These are phyloP conservation scores for Fusarium napiforme DNA, from an alignment of 2,329 filamentous ascomycete species.

Conservation along the genomic window DNA sequence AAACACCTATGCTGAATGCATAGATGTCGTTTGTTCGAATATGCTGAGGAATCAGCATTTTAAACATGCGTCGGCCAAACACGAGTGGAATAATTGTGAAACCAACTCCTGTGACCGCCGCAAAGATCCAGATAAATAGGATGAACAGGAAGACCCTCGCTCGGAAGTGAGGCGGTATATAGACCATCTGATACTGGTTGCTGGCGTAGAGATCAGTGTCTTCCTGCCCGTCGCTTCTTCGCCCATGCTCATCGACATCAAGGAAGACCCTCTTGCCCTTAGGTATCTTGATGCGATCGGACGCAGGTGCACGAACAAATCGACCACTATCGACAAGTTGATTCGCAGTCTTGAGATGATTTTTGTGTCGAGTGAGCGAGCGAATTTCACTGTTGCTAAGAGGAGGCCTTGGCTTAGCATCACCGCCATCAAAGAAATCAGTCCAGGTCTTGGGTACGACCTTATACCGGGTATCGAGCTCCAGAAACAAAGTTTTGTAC, in stretches of 20 bases:
- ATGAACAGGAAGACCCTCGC: constrained; percentile 86
- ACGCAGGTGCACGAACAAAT: constrained; percentile 92
- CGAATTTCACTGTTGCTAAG: constrained; percentile 52
- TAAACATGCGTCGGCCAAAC: constrained; percentile 83
- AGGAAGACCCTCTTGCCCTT: constrained; percentile 86
- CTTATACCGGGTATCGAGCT: constrained; percentile 53
- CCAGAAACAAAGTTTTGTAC: constrained; percentile 59
- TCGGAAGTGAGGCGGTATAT: constrained; percentile 87
- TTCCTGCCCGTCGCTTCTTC: constrained; percentile 68
- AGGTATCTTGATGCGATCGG: constrained; percentile 92
- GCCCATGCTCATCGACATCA: constrained; percentile 72
- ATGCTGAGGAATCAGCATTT: constrained; percentile 74
- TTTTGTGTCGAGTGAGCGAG: constrained; percentile 54
- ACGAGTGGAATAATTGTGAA: constrained; percentile 88
- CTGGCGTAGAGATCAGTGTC: constrained; percentile 64
- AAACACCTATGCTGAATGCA: constrained; percentile 91
- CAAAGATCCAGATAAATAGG: constrained; percentile 91
- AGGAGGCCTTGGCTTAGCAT: constrained; percentile 54
- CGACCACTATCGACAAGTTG: constrained; percentile 76
- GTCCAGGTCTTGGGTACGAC: constrained; percentile 68
- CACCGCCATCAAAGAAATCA: constrained; percentile 62
- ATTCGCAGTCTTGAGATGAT: constrained; percentile 57
- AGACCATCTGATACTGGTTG: constrained; percentile 75
- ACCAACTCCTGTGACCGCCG: constrained; percentile 84
- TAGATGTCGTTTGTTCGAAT: constrained; percentile 93